Conservation (phyloP, 2,329 filamentous ascomycete species). For the Pyrenochaeta sp. region DNA sequence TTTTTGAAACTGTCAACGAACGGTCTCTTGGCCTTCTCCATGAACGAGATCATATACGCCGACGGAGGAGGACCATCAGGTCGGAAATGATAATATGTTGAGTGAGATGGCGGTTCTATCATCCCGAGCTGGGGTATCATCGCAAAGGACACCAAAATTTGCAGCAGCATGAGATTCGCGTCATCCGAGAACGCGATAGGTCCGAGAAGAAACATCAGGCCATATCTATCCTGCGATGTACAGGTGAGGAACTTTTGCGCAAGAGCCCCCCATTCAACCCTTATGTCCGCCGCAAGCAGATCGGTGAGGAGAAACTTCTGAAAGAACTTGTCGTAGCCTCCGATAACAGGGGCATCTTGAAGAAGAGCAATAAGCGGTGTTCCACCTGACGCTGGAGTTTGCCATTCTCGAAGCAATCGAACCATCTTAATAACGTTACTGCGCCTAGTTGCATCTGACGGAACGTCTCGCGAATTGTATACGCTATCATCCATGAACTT, state of each 20-base stretch:
- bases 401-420: conserved; percentile 18
- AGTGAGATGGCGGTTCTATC: conserved; percentile 47
- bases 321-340: conserved; percentile 49
- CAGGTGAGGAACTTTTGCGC: conserved; percentile 46
- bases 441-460: neutral
- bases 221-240: conserved; percentile 33
- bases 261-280: conserved; percentile 55
- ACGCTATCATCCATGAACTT: conserved; percentile 1
- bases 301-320: conserved; percentile 49
- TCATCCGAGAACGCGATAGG: conserved; percentile 53
- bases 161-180: conserved; percentile 52
- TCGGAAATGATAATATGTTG: conserved; percentile 45
- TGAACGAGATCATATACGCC: conserved; percentile 10
- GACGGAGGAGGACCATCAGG: conserved; percentile 37
- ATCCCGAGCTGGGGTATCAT: conserved; percentile 50
- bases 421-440: conserved; percentile 20
- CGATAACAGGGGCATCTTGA: conserved; percentile 45
- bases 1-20: conserved; percentile 38
- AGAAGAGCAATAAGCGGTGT: conserved; percentile 28
- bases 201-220: conserved; percentile 57
- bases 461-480: conserved; percentile 25
- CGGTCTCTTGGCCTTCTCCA: conserved; percentile 37
- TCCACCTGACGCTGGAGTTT: conserved; percentile 8
- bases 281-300: conserved; percentile 48
- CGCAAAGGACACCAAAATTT: conserved; percentile 56